phyloP scores from a whole-genome alignment of 2,329 filamentous ascomycete species.

The Epichloe uncinata region DNA sequence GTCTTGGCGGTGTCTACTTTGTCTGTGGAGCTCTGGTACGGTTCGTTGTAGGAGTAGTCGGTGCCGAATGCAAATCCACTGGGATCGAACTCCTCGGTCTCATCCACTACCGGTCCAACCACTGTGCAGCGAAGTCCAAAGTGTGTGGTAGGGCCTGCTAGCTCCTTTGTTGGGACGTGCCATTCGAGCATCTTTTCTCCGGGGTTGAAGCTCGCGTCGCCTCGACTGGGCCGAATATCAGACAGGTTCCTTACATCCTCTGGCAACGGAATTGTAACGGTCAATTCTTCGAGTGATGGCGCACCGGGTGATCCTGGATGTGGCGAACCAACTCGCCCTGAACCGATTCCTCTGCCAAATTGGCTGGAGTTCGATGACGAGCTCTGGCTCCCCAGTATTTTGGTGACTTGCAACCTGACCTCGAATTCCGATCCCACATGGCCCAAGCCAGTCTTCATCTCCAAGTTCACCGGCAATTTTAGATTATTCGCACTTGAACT shows the following conservation, averaged over 20 bases:
- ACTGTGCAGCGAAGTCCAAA: slow-evolving; percentile 72
- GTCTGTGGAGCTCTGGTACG: slow-evolving; percentile 36
- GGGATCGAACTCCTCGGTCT: slow-evolving; percentile 34
- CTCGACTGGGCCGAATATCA: slow-evolving; percentile 67
- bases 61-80: slow-evolving; percentile 37
- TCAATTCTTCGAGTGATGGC: slow-evolving; percentile 60
- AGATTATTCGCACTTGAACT: slow-evolving; percentile 48
- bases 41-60: slow-evolving; percentile 40
- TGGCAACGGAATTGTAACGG: slow-evolving; percentile 68
- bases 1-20: slow-evolving; percentile 21
- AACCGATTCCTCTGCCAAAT: slow-evolving; percentile 29
- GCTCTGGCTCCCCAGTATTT: slow-evolving; percentile 38
- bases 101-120: slow-evolving; percentile 45
- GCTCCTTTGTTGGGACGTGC: slow-evolving; percentile 67
- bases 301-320: slow-evolving; percentile 42
- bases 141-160: slow-evolving; percentile 50
- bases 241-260: slow-evolving; percentile 66
- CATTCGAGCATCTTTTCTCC: slow-evolving; percentile 66
- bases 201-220: slow-evolving; percentile 71
- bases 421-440: slow-evolving; percentile 72
- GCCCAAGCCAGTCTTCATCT: slow-evolving; percentile 72
- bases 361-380: slow-evolving; percentile 20
- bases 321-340: slow-evolving; percentile 26
- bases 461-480: slow-evolving; percentile 68
- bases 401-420: slow-evolving; percentile 61